phyloP scores from a whole-genome alignment of 179 eudicot species.

The Sideroxylon spinosum region DNA sequence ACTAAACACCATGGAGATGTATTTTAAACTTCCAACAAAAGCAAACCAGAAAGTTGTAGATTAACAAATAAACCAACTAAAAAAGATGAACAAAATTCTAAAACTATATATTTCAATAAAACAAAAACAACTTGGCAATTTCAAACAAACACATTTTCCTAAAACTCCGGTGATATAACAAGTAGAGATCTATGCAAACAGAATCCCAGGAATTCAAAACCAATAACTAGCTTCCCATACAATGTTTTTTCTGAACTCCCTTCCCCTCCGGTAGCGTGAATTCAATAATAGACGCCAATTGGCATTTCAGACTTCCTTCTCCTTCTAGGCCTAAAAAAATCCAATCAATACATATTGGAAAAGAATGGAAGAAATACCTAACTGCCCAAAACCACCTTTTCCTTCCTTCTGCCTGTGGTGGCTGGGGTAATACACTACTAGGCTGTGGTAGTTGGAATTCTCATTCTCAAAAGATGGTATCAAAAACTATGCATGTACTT shows the following conservation, averaged over 20 bases:
- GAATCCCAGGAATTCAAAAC: background rate
- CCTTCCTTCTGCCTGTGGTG: background rate
- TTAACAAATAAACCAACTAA: background rate
- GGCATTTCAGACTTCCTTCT: no score
- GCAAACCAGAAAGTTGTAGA: background rate
- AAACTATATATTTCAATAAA: background rate
- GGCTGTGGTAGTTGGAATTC: background rate
- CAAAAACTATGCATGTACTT: background rate
- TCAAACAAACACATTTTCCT: background rate
- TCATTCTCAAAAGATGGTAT: no score
- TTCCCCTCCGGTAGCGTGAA: background rate
- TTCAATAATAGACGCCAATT: no score
- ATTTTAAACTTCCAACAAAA: constrained; percentile 2
- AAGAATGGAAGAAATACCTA: no score
- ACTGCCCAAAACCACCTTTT: background rate
- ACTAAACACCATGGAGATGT: background rate
- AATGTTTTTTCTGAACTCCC: background rate
- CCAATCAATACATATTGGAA: no score
- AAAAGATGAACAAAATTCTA: no score
- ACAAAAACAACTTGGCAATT: background rate
- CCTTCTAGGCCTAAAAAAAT: no score
- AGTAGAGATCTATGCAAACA: background rate
- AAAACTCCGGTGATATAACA: background rate
- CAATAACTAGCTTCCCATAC: background rate
- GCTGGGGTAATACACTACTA: background rate